A percentile compares a stretch with the other conserved stretches of the same genome.
Evolutionary conservation across 1,284 basidiomycete species (phyloP).

Genomic region (Cryptococcus hybrid): DNA sequence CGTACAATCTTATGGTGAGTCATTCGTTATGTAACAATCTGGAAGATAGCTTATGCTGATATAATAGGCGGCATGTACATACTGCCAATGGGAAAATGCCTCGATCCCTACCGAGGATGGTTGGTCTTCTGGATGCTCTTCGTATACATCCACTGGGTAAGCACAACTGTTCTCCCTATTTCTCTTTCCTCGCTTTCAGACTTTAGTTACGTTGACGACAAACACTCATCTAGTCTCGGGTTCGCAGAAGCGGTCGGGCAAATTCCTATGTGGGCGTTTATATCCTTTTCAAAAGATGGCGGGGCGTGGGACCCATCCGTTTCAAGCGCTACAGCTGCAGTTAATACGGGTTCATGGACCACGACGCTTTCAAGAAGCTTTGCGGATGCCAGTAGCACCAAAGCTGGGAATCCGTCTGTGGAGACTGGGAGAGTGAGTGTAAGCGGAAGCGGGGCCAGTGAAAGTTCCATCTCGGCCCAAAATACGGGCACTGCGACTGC

Average conservation of each 20-base stretch:
- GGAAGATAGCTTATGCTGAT: not conserved
- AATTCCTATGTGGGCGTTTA: conserved; percentile 11
- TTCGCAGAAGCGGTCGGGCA: conserved; percentile 6
- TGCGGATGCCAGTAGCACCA: not conserved
- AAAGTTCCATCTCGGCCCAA: too few relatives aligned
- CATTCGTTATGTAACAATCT: not conserved
- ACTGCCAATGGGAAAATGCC: conserved; percentile 16
- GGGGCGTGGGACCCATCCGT: conserved; percentile 1
- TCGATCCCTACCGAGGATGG: conserved; percentile 11
- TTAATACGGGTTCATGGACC: conserved; percentile 8
- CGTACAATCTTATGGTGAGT: conserved; percentile 30
- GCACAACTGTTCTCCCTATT: not conserved
- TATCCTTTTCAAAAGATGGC: conserved; percentile 5
- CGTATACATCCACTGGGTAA: conserved; percentile 18
- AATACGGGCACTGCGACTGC: not conserved
- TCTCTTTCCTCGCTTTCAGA: not conserved
- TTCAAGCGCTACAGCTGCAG: conserved; percentile 6
- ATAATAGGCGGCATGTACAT: conserved; percentile 22
- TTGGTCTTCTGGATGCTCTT: conserved; percentile 9
- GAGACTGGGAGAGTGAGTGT: too few relatives aligned
- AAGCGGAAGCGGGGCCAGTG: too few relatives aligned
- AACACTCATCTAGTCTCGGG: conserved; percentile 3
- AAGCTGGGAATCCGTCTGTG: not conserved
- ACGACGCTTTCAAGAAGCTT: conserved; percentile 31
- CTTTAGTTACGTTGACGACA: not conserved